Conservation (phyloP, 2,329 filamentous ascomycete genomes). For the Botrytis aclada region DNA sequence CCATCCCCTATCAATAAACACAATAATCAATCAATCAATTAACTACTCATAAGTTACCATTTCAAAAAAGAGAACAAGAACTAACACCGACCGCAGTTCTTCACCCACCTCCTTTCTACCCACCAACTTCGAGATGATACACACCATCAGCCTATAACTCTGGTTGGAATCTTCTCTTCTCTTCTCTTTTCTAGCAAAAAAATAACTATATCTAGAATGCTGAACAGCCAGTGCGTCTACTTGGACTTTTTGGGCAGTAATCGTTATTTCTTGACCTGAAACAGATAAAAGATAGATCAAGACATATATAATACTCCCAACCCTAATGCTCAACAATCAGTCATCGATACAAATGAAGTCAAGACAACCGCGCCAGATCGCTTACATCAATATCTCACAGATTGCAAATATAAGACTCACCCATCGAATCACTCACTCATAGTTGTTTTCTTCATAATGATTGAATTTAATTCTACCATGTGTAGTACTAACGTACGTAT, state of each 20-base stretch:
- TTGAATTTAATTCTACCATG: conserved; percentile 9
- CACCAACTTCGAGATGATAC: rapidly evolving
- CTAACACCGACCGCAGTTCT: not conserved
- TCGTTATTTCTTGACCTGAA: not conserved
- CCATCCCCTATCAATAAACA: no score
- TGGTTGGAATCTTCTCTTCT: not conserved
- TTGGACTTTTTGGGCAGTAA: not conserved
- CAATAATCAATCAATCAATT: no score
- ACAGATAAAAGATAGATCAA: not conserved
- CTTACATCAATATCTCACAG: not conserved
- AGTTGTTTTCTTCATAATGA: not conserved
- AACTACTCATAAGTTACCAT: no score
- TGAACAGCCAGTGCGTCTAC: not conserved
- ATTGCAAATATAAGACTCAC: not conserved
- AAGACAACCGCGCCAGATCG: not conserved
- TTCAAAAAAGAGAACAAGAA: no score
- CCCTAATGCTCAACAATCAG: not conserved
- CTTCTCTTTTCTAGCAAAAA: not conserved
- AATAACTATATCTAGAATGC: not conserved
- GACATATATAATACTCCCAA: not conserved
- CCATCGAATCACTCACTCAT: not conserved
- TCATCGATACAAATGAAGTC: not conserved
- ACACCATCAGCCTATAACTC: rapidly evolving
- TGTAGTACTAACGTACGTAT: conserved; percentile 11
- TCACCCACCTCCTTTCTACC: not conserved